These are phyloP conservation scores for Pyrus pyrifolia DNA, from an alignment of 306 rosid species.

Conservation along the genomic window DNA sequence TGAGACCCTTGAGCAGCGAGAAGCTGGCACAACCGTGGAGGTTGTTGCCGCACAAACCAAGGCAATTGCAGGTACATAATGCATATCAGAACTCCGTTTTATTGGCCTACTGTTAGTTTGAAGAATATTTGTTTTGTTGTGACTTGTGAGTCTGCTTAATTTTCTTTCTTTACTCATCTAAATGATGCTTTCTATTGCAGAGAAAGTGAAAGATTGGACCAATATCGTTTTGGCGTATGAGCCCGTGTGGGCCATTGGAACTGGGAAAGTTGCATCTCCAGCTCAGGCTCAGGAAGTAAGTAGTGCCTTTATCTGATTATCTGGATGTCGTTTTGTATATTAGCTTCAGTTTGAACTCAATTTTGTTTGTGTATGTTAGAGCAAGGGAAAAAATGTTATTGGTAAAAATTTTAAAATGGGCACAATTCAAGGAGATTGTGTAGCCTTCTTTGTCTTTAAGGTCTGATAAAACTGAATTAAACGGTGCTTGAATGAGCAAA, in stretches of 20 bases:
- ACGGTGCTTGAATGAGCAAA: neutral
- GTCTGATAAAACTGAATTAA: neutral
- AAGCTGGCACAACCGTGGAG: slow-evolving; percentile 52
- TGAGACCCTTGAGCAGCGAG: slow-evolving; percentile 85
- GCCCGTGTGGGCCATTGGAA: slow-evolving; percentile 95
- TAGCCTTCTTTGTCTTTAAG: neutral
- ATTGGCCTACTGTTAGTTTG: neutral
- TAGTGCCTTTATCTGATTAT: neutral
- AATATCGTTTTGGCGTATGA: slow-evolving; percentile 77
- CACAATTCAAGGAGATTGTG: neutral
- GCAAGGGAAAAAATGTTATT: neutral
- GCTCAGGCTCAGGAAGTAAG: slow-evolving; percentile 51
- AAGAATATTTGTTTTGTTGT: neutral
- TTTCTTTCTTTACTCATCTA: neutral
- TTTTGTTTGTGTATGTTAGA: neutral
- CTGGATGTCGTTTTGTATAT: neutral
- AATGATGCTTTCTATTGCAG: slow-evolving; percentile 29
- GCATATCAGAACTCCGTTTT: neutral
- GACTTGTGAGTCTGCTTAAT: neutral
- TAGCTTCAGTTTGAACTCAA: neutral
- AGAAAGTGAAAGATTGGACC: slow-evolving; percentile 46
- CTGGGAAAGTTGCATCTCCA: slow-evolving; percentile 84
- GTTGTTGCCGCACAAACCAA: slow-evolving; percentile 84
- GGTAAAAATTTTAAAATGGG: neutral
- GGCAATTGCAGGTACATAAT: slow-evolving; percentile 73